Base-by-base conservation (phyloP, 768 basidiomycete genomes). In the Austroboletus eburneus region DNA sequence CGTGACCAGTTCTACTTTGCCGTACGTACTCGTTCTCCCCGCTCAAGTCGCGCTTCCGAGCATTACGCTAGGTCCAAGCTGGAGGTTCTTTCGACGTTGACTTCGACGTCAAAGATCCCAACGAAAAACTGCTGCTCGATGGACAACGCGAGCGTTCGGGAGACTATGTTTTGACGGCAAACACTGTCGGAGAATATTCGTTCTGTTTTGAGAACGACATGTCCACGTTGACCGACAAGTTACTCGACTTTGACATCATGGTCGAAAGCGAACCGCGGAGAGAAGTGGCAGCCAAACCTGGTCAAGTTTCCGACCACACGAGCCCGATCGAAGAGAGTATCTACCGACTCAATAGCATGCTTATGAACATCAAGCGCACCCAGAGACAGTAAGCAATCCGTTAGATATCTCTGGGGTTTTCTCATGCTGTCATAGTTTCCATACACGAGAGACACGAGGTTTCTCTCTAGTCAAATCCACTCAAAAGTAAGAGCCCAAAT, bases 121-220 rank as follows among this genome's bases (percentile, higher is more conserved):
- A 81, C 48, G 88, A 91, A 59, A 90, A 85, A 64, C 72, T 94
- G 27, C 67, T 98, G 21, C 80, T 99, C 38, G 88, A 94, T 42
- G 96, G 93, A 43, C 70, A 78, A 56, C 81, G 85, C 22, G 95
- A 98, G 60, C 84, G 90, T 25, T 92, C 96, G 55, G 96, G 96
- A 27, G 96, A 99, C 80, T 98, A 87, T 59, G 91, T 99, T 45
- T 78, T 98, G 51, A 98, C 96, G 4, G 96, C 92, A 17, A 95
- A 96, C 69, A 79, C 79, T 17, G 77, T 85, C 64, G 90, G 90
- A 57, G 90, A 92, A 77, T 92, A 91, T 63, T 66, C 94, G 5
- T 98, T 99, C 74, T 98, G 95, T 72, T 96, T 98, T 65, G 89
- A 92, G 64, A 99, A 99, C 66, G 94, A 97, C 72, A 95, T 95